These are phyloP conservation scores for Leccinum variicolor DNA, from an alignment of 768 basidiomycete genomes.

Conservation along the genomic window DNA sequence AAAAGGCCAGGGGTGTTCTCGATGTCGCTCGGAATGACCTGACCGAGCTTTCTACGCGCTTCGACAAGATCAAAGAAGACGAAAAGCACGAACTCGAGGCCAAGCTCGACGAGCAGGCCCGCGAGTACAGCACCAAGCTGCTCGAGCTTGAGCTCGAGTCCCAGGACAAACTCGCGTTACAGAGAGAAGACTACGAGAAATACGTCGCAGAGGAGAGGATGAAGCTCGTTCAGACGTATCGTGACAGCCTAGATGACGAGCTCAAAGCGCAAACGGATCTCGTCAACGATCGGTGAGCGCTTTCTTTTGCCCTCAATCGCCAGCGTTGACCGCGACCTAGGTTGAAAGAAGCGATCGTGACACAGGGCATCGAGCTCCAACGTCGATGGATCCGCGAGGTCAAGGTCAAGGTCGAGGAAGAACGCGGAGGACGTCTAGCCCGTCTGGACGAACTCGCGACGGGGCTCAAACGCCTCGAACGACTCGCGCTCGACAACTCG, in stretches of 20 bases:
- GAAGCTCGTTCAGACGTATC: conserved; percentile 72
- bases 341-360: conserved; percentile 89
- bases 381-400: conserved; percentile 95
- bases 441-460: conserved; percentile 93
- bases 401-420: conserved; percentile 93
- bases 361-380: conserved; percentile 97
- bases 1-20: conserved; percentile 71
- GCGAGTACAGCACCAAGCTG: conserved; percentile 78
- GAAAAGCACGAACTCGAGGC: conserved; percentile 67
- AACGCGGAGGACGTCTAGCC: conserved; percentile 91
- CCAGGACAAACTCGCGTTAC: conserved; percentile 78
- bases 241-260: conserved; percentile 82
- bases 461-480: conserved; percentile 86
- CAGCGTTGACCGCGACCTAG: conserved; percentile 36
- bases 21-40: conserved; percentile 81
- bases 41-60: conserved; percentile 67
- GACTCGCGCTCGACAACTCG: conserved; percentile 88
- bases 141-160: conserved; percentile 82
- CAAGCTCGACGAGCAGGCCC: conserved; percentile 75
- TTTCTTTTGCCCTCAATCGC: neutral
- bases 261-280: conserved; percentile 85
- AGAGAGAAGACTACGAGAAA: conserved; percentile 83
- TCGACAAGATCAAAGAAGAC: conserved; percentile 76
- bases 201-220: conserved; percentile 76
- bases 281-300: conserved; percentile 85